Evolutionary conservation across 441 rosid species (phyloP).

Genomic region (Macaranga tanarius): DNA sequence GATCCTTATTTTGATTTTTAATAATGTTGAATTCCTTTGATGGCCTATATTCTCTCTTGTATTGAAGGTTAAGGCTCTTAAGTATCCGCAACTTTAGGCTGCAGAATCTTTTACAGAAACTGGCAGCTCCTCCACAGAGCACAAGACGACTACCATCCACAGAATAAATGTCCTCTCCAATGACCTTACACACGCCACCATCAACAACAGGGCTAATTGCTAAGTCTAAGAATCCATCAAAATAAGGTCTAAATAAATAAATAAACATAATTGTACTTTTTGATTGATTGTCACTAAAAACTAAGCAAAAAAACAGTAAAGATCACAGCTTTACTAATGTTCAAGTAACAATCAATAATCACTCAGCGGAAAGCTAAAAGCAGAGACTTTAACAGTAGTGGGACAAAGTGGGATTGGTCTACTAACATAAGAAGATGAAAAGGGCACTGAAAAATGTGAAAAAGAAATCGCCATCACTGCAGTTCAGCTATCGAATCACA

Average conservation of each 20-base stretch:
- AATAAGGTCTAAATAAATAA: neutral
- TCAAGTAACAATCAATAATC: neutral
- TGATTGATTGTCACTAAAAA: neutral
- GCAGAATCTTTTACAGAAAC: constrained; percentile 40
- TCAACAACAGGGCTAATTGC: constrained; percentile 14
- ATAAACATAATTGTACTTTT: neutral
- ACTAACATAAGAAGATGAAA: constrained; percentile 22
- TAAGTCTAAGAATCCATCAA: neutral
- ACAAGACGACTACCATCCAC: constrained; percentile 32
- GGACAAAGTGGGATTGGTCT: constrained; percentile 18
- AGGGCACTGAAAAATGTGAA: constrained; percentile 27
- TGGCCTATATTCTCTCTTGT: constrained; percentile 27
- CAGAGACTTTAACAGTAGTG: constrained; percentile 1
- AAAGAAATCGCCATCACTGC: constrained; percentile 33
- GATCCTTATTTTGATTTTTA: constrained; percentile 36
- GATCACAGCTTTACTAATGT: neutral
- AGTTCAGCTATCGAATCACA: neutral
- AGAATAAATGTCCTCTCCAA: constrained; percentile 23
- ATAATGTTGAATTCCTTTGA: constrained; percentile 35
- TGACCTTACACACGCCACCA: constrained; percentile 37
- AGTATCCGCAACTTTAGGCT: constrained; percentile 47
- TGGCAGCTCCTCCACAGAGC: constrained; percentile 36
- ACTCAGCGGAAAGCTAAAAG: constrained; percentile 33
- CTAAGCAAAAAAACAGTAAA: neutral
- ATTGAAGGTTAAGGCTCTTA: constrained; percentile 38